phyloP scores from a whole-genome alignment of 768 basidiomycete genomes.

The Lactarius vividus region DNA sequence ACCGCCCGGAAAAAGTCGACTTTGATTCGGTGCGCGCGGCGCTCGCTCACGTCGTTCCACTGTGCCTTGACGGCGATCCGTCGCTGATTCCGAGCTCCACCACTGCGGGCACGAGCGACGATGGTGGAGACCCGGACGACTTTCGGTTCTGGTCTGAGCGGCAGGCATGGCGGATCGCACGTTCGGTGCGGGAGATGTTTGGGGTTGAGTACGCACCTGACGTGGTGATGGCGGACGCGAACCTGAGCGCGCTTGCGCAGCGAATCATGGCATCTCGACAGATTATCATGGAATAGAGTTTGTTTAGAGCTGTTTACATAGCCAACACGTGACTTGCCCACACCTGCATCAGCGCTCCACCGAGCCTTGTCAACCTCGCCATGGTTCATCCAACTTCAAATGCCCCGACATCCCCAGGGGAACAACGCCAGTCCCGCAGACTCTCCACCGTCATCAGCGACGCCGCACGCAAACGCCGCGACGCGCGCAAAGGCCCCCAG shows the following conservation, averaged over 20 bases:
- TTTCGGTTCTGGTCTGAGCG: constrained; percentile 90
- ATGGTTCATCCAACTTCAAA: neutral
- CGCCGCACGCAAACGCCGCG: constrained; percentile 9
- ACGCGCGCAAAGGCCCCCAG: constrained; percentile 43
- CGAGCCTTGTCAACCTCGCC: neutral
- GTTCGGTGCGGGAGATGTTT: constrained; percentile 76
- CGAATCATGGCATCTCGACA: constrained; percentile 78
- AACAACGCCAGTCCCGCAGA: neutral
- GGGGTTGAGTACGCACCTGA: constrained; percentile 86
- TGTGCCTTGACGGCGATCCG: constrained; percentile 86
- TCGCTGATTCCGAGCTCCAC: constrained; percentile 65
- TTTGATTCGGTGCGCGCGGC: constrained; percentile 62
- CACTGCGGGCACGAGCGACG: constrained; percentile 29
- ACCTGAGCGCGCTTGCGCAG: constrained; percentile 78
- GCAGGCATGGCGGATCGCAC: constrained; percentile 88
- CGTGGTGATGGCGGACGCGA: constrained; percentile 92
- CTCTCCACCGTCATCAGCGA: constrained; percentile 7
- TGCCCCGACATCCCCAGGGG: neutral
- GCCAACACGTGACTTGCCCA: neutral
- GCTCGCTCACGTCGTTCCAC: constrained; percentile 73
- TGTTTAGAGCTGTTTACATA: constrained; percentile 1
- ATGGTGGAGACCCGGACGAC: constrained; percentile 77
- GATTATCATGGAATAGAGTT: constrained; percentile 34
- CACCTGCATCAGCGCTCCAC: too few species aligned
- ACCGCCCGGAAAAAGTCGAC: constrained; percentile 60